Evolutionary conservation across 495 filamentous ascomycete genomes (phyloP), one percentile per base, ranked within the genome.

Genomic region (Amniculicola lignicola): DNA sequence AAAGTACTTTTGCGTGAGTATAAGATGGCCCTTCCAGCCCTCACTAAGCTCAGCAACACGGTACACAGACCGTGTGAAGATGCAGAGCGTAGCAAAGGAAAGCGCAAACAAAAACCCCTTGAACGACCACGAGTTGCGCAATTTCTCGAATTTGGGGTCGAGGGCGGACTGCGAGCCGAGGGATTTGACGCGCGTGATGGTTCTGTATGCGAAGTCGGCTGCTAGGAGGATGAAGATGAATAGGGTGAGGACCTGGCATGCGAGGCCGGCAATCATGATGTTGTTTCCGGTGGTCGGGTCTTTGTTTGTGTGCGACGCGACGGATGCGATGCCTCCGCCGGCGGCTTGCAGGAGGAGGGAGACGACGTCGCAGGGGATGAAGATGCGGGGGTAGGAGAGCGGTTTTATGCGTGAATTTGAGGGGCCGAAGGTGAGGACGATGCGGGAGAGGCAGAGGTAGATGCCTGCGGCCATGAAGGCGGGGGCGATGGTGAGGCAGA

Each of bases 231-330:
- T 61, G 65, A 70, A 73, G 11, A 69, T 47, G 49, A 66, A 53
- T 14, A 72, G 62, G 18, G 67, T 28, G 43, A 72, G 74, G 27
- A 85, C 84, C 75, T 90, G 86, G 68, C 83, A 79, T 5, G 79
- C 74, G 56, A 90, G 85, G 64, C 86, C 85, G 9, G 83, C 77
- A 42, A 90, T 82, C 63, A 87, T 87, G 49, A 84, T 78, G 59
- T 85, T 66, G 68, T 87, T 83, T 15, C 82, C 82, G 9, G 31
- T 15, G 24, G 60, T 57, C 24, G 67, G 50, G 16, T 72, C 64
- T 16, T 65, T 53, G 42, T 71, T 59, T 12, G 58, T 66, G 51
- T 62, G 60, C 12, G 58, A 51, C 15, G 64, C 62, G 22, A 65
- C 31, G 4, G 56, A 56, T 5, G 66, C 66, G 35, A 76, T 36